Evolutionary conservation across 2,329 filamentous ascomycete genomes (phyloP), one percentile per base, ranked within the genome.

Genomic region (Pseudogymnoascus verrucosus): DNA sequence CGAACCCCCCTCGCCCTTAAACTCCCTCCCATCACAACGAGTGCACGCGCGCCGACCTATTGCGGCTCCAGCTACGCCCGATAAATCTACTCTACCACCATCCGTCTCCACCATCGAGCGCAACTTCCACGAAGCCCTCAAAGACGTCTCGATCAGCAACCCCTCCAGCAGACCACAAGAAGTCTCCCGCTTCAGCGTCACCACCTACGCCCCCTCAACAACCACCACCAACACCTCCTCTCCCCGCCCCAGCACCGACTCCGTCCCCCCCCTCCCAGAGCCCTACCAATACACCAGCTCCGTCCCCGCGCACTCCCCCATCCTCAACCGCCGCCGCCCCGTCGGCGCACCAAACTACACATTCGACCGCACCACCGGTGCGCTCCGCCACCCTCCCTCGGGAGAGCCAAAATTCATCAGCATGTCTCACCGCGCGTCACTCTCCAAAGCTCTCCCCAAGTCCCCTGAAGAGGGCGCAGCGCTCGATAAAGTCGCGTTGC

Each of bases 401-500:
- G 61, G 64, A 12, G 67, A 67, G 4, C 71, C 71, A n/a, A 66
- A 72, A 8, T 70, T 70, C 59, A 71, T 73, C 64, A 69, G 63
- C 42, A 72, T 73, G 68, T 57, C 66, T 2, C 61, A 42, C 39
- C 34, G 37, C 21, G 39, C 28, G 4, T 42, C 36, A 1, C 63
- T 64, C 37, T 78, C 81, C 67, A 90, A 90, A 73, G 79, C 80
- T 5, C 80, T 89, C 0, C 85, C 34, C 80, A 79, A 23, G 80
- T 68, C 84, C 8, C 87, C 88, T 0, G 82, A 84, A 3, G 86
- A 90, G 72, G 73, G 80, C 19, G 78, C 82, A 65, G 79, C 84
- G 1, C 79, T 82, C 37, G 86, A 88, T 71, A 87, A 87, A 28
- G 84, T 93, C 14, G 81, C 84, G 8, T 80, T 82, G 65, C 80